Evolutionary conservation across 257 asterid species (phyloP).

Genomic region (Solanum chiquidenum): DNA sequence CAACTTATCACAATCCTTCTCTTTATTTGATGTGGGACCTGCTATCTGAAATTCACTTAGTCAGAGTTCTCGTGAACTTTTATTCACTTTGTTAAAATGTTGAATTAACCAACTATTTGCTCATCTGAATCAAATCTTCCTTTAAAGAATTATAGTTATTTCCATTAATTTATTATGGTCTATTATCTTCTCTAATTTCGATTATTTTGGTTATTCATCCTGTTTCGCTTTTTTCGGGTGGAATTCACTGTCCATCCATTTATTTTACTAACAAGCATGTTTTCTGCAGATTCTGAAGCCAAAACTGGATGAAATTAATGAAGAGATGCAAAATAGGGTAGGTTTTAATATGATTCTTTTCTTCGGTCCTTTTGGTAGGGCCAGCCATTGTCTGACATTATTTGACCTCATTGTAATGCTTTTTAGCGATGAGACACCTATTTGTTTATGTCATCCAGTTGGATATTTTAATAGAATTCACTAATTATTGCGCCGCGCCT

Average conservation of each 20-base stretch:
- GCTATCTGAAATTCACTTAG: not conserved
- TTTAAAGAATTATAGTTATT: not conserved
- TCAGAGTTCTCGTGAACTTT: not conserved
- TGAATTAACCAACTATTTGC: not conserved
- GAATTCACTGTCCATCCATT: not conserved
- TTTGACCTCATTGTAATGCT: not conserved
- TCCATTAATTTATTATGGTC: not conserved
- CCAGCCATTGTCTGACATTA: not conserved
- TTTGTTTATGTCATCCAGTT: not conserved
- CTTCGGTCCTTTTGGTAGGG: not conserved
- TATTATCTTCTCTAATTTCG: not conserved
- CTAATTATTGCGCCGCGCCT: not conserved
- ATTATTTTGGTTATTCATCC: not conserved
- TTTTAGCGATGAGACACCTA: not conserved
- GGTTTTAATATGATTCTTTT: slow-evolving; percentile 1
- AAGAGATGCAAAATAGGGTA: slow-evolving; percentile 76
- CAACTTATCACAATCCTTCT: not conserved
- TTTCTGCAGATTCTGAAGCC: slow-evolving; percentile 67
- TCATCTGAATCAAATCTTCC: not conserved
- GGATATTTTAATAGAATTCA: not conserved
- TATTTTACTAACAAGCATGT: not conserved
- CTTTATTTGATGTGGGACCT: not conserved
- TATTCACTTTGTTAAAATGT: not conserved
- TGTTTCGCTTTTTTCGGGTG: not conserved
- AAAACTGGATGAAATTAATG: slow-evolving; percentile 53